Evolutionary conservation across 805 yeast genomes (phyloP).

Genomic region (Teunomyces kruisii): DNA sequence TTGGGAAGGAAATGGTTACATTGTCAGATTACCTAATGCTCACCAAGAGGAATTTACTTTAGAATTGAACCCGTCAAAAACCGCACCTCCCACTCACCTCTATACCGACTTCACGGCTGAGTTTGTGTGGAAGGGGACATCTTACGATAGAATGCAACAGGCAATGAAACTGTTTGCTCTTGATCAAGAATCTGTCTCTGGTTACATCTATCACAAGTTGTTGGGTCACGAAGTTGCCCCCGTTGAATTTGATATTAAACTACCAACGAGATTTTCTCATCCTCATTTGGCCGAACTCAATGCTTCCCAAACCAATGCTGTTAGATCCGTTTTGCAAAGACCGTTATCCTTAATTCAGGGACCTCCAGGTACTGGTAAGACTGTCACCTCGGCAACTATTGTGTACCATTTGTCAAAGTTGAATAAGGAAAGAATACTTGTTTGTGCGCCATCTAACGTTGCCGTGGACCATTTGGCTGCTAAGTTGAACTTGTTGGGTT

Average conservation of each 20-base stretch:
- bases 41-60: constrained; percentile 67
- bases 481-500: constrained; percentile 66
- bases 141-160: constrained; percentile 80
- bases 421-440: constrained; percentile 66
- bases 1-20: constrained; percentile 75
- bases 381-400: constrained; percentile 89
- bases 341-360: constrained; percentile 88
- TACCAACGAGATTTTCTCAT: constrained; percentile 63
- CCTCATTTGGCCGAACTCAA: constrained; percentile 72
- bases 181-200: constrained; percentile 65
- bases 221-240: constrained; percentile 77
- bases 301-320: constrained; percentile 77
- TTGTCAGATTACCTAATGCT: constrained; percentile 69
- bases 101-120: constrained; percentile 76
- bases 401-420: constrained; percentile 69
- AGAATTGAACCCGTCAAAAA: constrained; percentile 53
- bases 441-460: constrained; percentile 94
- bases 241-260: constrained; percentile 56
- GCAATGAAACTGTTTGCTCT: constrained; percentile 74
- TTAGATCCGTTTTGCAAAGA: constrained; percentile 60
- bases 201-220: constrained; percentile 71
- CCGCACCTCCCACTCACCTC: constrained; percentile 48
- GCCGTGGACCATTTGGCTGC: constrained; percentile 90
- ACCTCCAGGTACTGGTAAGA: constrained; percentile 92
- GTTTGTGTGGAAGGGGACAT: constrained; percentile 84